phyloP scores from a whole-genome alignment of 805 yeast genomes.

The Suhomyces tanzawaensis region DNA sequence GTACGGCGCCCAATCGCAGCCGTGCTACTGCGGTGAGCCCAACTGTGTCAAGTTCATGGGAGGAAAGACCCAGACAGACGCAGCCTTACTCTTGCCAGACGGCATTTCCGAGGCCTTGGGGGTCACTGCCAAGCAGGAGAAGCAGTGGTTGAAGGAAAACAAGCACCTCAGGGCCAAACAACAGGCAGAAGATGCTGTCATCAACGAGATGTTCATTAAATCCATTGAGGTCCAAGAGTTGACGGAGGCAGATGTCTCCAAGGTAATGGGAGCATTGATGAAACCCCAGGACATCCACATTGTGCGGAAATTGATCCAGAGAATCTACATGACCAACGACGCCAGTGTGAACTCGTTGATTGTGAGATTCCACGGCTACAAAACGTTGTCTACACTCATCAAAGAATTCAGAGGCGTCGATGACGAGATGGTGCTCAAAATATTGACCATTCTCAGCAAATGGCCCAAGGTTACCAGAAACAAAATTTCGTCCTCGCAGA shows the following conservation, averaged over 20 bases:
- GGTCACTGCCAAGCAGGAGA: conserved; percentile 63
- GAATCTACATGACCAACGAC: conserved; percentile 57
- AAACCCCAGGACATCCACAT: conserved; percentile 70
- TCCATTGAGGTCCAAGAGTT: conserved; percentile 54
- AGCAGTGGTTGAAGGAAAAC: conserved; percentile 61
- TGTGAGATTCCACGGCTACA: conserved; percentile 82
- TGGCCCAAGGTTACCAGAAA: conserved; percentile 67
- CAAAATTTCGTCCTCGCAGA: conserved; percentile 69
- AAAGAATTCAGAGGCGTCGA: conserved; percentile 33
- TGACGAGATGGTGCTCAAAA: conserved; percentile 41
- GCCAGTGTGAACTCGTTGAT: conserved; percentile 53
- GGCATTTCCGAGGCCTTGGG: conserved; percentile 84
- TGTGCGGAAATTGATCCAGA: conserved; percentile 61
- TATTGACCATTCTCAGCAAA: conserved; percentile 55
- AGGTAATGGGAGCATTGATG: conserved; percentile 77
- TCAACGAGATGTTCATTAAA: conserved; percentile 64
- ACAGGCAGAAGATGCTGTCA: conserved; percentile 53
- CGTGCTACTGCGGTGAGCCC: conserved; percentile 89
- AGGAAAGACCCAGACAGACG: conserved; percentile 95
- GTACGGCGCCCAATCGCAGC: conserved; percentile 92
- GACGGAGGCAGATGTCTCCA: conserved; percentile 59
- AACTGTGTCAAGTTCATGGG: conserved; percentile 94
- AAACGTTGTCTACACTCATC: conserved; percentile 64
- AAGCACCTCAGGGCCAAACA: conserved; percentile 51
- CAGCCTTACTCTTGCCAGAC: conserved; percentile 80